Evolutionary conservation across 345 rosid genomes (phyloP), one percentile per base, ranked within the genome.

Genomic region (Microthlaspi erraticum): DNA sequence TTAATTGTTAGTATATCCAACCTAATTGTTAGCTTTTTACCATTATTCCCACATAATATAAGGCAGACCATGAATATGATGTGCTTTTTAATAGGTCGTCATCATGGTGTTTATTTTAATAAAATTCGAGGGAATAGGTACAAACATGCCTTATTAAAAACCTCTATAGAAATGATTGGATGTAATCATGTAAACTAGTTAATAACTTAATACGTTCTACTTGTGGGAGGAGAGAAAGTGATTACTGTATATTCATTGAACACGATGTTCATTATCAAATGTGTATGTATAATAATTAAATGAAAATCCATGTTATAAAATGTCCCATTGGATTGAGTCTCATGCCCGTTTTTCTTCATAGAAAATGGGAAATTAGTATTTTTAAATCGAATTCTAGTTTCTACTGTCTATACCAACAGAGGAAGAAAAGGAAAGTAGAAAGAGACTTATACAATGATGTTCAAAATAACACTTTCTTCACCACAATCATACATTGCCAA

Each of bases 11-110:
- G 58, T 5, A 10, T 52, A 44, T 61, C 58, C 44, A 52, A 75
- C 78, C 51, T 52, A 60, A 60, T 60, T 67, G 43, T 29, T 52
- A 43, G 19, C 58, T 53, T 60, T 26, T 3, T 44, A 11, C 29
- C 62, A 67, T 44, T 48, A 58, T 44, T 34, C 2, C 55, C 1
- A 42, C 12, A 12, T 11, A 63, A 55, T 55, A 36, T 45, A 56
- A 56, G 77, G 58, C 52, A 49, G 67, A 39, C 77, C 46, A 58
- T 49, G 55, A 39, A 6, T 56, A 64, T 39, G 72, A 39, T 64
- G 18, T 56, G 26, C 46, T 64, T 38, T 42, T 42, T 44, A 58
- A 59, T 60, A 71, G 13, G 63, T 41, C n/a, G n/a, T n/a, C 38
- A n/a, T 26, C 38, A n/a, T 57, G 71, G 18, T 65, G 32, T 41